These are phyloP conservation scores for Auriscalpium microsporum DNA, from an alignment of 768 basidiomycete species.

Conservation along the genomic window DNA sequence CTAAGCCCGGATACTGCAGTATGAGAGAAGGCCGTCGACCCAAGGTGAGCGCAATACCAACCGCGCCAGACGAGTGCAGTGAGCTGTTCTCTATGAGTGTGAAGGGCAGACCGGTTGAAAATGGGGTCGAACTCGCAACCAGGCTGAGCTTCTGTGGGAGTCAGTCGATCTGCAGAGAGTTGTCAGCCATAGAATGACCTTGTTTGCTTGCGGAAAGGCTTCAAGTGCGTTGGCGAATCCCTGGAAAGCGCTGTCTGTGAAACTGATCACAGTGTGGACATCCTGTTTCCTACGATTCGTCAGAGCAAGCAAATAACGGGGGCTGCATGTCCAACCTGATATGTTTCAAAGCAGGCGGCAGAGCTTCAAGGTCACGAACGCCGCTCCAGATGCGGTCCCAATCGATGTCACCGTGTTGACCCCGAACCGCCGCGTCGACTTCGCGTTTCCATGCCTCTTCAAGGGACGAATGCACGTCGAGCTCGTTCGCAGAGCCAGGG, in stretches of 20 bases:
- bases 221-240: slow-evolving; percentile 40
- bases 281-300: slow-evolving; percentile 14
- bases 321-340: slow-evolving; percentile 27
- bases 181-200: slow-evolving; percentile 30
- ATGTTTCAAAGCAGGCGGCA: slow-evolving; percentile 33
- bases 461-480: background rate
- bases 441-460: slow-evolving; percentile 1
- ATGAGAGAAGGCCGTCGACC: background rate
- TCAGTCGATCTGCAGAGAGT: background rate
- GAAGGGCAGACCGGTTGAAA: slow-evolving; percentile 65
- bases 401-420: slow-evolving; percentile 18
- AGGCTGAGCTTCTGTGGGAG: slow-evolving; percentile 47
- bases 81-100: slow-evolving; percentile 55
- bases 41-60: slow-evolving; percentile 45
- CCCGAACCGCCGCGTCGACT: background rate
- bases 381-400: slow-evolving; percentile 50
- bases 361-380: slow-evolving; percentile 4
- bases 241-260: slow-evolving; percentile 51
- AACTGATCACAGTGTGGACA: slow-evolving; percentile 36
- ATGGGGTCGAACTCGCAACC: slow-evolving; percentile 67
- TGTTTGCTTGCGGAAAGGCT: slow-evolving; percentile 36
- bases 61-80: slow-evolving; percentile 55
- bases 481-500: background rate
- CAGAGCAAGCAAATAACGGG: background rate
- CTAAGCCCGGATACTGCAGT: slow-evolving; percentile 32